Base-by-base conservation (phyloP, 1,139 yeast species). In the Yamadazyma songkhlaensis region DNA sequence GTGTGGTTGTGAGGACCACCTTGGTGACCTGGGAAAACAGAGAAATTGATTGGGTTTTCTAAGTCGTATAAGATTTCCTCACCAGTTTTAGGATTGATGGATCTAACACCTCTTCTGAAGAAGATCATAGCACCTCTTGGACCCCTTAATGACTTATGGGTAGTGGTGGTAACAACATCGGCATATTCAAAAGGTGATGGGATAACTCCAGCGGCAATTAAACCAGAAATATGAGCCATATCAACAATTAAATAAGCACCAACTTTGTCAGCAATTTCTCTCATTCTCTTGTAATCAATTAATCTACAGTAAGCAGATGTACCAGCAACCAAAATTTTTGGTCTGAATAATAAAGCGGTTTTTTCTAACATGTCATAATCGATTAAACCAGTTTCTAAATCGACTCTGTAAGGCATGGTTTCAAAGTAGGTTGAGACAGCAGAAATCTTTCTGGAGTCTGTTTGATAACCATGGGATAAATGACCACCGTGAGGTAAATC, bases 1-100 rank as follows among this genome's bases (percentile, higher is more conserved):
- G 97, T 92, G 73, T 92, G 97, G 74, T 92, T 92, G 69, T 92
- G 97, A 51, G 98, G 98, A 62, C 98, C 98, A 75, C 98, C 98
- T 74, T 92, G 98, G 69, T 92, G 97, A 55, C 97, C 97, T 54
- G 98, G 98, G 90, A 92, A 92, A 47, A 92, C 97, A 8, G 97
- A 89, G 66, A 92, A 92, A 79, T 92, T 92, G 69, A 92, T 90
- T 66, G 87, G 87, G 64, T 83, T 82, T 72, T 92, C 98, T 64
- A 92, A 79, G 62, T 92, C 97, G 66, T 89, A 92, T 49, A 77
- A 65, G 46, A 85, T 72, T 69, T 89, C 94, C 64, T 84, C 85
- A 52, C 97, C 97, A 59, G 90, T 87, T 76, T 90, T 92, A 54
- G 86, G 81, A 72, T 85, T 86, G 52, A 83, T 77, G 36, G 87